Percentiles rank a stretch among this genome's conserved stretches.
Conservation (phyloP, 2,329 filamentous ascomycete genomes). For the Trichophyton rubrum region DNA sequence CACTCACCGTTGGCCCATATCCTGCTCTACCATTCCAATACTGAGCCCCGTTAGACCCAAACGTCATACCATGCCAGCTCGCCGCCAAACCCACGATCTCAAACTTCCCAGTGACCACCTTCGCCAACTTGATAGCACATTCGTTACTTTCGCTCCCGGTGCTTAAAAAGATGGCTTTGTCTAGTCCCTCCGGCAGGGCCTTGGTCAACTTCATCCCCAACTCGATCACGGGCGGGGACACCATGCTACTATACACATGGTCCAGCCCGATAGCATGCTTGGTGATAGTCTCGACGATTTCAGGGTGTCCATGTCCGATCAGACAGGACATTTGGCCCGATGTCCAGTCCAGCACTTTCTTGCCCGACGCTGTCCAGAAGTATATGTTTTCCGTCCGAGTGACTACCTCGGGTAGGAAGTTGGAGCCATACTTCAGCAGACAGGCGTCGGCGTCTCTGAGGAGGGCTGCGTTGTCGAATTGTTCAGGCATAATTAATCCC, state of each 20-base stretch:
- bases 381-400: background rate
- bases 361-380: background rate
- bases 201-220: conserved; percentile 40
- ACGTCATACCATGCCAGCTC: conserved; percentile 51
- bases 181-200: conserved; percentile 37
- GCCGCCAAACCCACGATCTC: conserved; percentile 50
- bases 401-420: conserved; percentile 22
- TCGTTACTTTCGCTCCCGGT: conserved; percentile 49
- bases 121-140: conserved; percentile 53
- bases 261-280: conserved; percentile 42
- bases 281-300: conserved; percentile 43
- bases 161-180: conserved; percentile 46
- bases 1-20: conserved; percentile 25
- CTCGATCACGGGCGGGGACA: conserved; percentile 45
- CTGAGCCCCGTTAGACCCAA: conserved; percentile 40
- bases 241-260: conserved; percentile 48
- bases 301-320: conserved; percentile 33
- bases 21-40: conserved; percentile 43
- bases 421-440: conserved; percentile 34
- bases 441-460: conserved; percentile 24
- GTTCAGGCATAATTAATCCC: background rate
- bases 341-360: conserved; percentile 22
- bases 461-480: background rate
- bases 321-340: conserved; percentile 50
- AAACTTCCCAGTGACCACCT: conserved; percentile 51